Percentiles rank a stretch among this genome's conserved stretches.
Conservation (phyloP, 2,329 filamentous ascomycete species). For the Clarireedia homoeocarpa region DNA sequence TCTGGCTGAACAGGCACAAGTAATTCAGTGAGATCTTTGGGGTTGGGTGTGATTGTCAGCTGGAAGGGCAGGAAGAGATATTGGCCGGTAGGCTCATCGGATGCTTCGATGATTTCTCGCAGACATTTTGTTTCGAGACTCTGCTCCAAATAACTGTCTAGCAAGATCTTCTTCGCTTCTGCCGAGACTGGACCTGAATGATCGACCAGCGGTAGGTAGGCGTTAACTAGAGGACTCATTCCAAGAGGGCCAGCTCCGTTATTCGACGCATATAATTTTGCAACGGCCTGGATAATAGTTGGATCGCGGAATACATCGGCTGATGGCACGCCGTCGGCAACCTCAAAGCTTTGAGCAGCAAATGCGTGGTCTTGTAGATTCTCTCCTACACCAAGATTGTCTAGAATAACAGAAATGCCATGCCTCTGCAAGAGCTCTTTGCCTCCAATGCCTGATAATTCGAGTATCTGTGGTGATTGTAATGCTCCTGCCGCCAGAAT, state of each 20-base stretch:
- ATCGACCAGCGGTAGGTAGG: background rate
- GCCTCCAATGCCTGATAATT: background rate
- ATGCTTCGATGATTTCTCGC: background rate
- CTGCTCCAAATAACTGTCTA: background rate
- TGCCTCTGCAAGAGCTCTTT: background rate
- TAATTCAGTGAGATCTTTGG: background rate
- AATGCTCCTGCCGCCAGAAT: background rate
- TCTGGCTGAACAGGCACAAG: background rate
- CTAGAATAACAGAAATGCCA: background rate
- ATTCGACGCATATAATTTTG: background rate
- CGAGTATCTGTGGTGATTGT: background rate
- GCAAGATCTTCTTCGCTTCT: background rate
- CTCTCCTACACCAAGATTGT: background rate
- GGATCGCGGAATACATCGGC: background rate
- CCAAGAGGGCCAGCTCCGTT: background rate
- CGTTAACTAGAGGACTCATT: background rate
- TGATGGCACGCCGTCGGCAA: background rate
- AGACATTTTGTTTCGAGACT: background rate
- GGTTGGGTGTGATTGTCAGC: background rate
- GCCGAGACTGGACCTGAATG: background rate
- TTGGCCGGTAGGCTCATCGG: background rate
- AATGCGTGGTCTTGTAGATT: conserved; percentile 5
- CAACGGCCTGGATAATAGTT: background rate
- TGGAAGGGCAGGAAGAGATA: background rate
- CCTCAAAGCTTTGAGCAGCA: background rate